Base-by-base conservation (phyloP, 2,329 filamentous ascomycete genomes). In the Atkinsonella hypoxylon region DNA sequence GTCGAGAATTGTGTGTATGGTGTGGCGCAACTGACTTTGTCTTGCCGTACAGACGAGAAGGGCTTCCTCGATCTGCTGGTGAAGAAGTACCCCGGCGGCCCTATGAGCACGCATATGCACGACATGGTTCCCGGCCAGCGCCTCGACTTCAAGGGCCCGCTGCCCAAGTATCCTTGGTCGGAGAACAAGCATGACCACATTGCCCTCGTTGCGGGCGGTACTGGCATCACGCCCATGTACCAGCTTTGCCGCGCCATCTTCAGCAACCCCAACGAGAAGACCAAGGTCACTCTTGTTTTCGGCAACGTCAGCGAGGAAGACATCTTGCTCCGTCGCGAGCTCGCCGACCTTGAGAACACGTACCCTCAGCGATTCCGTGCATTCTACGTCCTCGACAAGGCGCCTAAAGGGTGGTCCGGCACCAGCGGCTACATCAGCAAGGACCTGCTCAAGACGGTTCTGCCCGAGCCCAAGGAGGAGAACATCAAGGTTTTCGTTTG, bases 401-500 rank as follows among this genome's bases (percentile, higher is more conserved):
- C 87, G 81, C 46, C 85, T 85, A 79, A 87, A 72, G 76, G 76
- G 53, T 95, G 89, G 89, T 69, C 70, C 50, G 85, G 87, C 58
- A 80, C 76, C 62, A 87, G 82, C 68, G 93, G 93, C 55, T 84
- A 75, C 74, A 85, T 98, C 65, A 87, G 71, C 68, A 94, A 95
- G 78, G 89, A 96, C 57, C 76, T 97, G 52, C 73, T 98, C 62
- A 95, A 97, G 84, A 91, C 87, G 47, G 89, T 96, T 10, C 78
- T 97, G 13, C 93, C 93, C 11, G 89, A 94, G 70, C 89, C 93
- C 56, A 93, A 93, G 78, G 78, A 79, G 60, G 86, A 86, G 57
- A 93, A 95, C 72, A 83, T 95, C 75, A 97, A 97, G 82, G 70
- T 97, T 55, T 97, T 98, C 63, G 88, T 98, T 38, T 97, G 91